Conservation (phyloP, 169 alveolate species). For the Plasmodium ovale region DNA sequence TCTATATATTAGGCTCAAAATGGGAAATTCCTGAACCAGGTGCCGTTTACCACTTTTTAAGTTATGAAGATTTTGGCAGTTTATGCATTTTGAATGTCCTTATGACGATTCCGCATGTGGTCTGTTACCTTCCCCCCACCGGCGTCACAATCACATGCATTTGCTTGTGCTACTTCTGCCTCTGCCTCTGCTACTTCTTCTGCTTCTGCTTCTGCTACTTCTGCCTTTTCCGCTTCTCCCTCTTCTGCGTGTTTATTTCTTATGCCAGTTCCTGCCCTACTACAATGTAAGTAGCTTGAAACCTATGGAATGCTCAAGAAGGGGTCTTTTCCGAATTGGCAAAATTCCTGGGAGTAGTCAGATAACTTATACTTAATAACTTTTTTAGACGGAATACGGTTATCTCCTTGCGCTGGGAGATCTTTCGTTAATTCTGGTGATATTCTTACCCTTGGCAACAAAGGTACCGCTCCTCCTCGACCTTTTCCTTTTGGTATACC, state of each 20-base stretch:
- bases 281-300: no score
- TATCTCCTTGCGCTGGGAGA: neutral
- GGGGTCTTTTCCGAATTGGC: neutral
- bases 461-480: neutral
- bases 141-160: neutral
- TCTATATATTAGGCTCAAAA: neutral
- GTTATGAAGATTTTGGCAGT: neutral
- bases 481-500: neutral
- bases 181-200: no score
- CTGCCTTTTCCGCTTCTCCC: no score
- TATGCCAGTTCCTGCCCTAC: no score
- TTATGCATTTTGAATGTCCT: neutral
- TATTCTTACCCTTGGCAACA: no score
- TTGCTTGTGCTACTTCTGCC: neutral
- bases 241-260: no score
- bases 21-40: neutral
- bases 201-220: no score
- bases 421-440: no score
- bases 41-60: neutral
- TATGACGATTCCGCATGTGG: neutral
- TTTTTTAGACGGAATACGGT: neutral
- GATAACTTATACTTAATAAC: slow-evolving; percentile 49
- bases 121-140: neutral
- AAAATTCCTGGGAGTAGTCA: slow-evolving; percentile 17
- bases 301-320: no score